Evolutionary conservation across 345 rosid species (phyloP).

Genomic region (Euclidium syriacum): DNA sequence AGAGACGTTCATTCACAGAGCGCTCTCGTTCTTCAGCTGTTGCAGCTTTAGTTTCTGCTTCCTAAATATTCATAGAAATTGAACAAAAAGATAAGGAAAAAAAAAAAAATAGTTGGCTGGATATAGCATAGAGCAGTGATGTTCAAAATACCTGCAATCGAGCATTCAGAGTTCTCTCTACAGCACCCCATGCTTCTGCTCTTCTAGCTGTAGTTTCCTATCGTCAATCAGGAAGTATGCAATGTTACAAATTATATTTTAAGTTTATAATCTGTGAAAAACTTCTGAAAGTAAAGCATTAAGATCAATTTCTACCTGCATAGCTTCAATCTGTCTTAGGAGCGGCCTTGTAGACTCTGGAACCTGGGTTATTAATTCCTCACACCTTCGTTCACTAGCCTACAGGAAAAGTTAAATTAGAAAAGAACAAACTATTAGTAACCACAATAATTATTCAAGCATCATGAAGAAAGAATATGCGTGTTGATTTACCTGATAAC

Average conservation of each 20-base stretch:
- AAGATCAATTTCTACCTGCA: slow-evolving; percentile 58
- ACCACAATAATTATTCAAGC: background rate
- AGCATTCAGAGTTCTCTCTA: slow-evolving; percentile 83
- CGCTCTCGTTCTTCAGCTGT: slow-evolving; percentile 93
- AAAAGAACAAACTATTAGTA: slow-evolving; percentile 3
- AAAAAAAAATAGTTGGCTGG: background rate
- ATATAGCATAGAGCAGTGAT: slow-evolving; percentile 10
- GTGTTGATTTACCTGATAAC: slow-evolving; percentile 64
- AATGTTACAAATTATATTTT: background rate
- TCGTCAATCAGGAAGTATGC: slow-evolving; percentile 20
- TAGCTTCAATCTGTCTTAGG: slow-evolving; percentile 94
- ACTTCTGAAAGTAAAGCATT: background rate
- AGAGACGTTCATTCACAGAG: slow-evolving; percentile 83
- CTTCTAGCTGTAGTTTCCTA: slow-evolving; percentile 91
- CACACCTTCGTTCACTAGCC: slow-evolving; percentile 99
- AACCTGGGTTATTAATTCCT: slow-evolving; percentile 94
- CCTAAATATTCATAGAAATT: slow-evolving; percentile 41
- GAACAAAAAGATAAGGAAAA: background rate
- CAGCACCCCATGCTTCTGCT: slow-evolving; percentile 97
- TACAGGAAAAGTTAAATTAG: slow-evolving; percentile 27
- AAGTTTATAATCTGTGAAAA: slow-evolving; percentile 3
- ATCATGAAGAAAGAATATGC: background rate
- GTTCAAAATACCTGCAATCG: slow-evolving; percentile 70
- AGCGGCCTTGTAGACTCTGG: slow-evolving; percentile 99
- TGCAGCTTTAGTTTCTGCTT: slow-evolving; percentile 91